Evolutionary conservation across 345 rosid genomes (phyloP).

Genomic region (thale cress (Arabidopsis thaliana)): TAIR10.1 NC_003070.9:4224501-4225000

Average conservation of each 20-base stretch:
- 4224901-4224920: constrained; percentile 62
- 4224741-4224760: background rate
- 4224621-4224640: constrained; percentile 79
- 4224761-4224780: background rate
- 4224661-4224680: constrained; percentile 74
- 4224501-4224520: constrained; percentile 85
- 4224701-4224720: constrained; percentile 61
- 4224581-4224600: background rate
- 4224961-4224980: background rate
- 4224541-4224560: background rate
- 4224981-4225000: background rate
- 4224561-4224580: background rate
- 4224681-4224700: constrained; percentile 79
- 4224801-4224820: constrained; percentile 53
- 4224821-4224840: constrained; percentile 63
- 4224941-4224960: constrained; percentile 59
- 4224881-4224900: constrained; percentile 76
- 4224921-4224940: constrained; percentile 53
- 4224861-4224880: constrained; percentile 82
- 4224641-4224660: constrained; percentile 78
- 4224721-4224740: background rate
- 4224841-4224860: constrained; percentile 73
- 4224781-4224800: constrained; percentile 18
- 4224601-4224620: constrained; percentile 76
- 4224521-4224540: constrained; percentile 55